Base-by-base conservation (phyloP, 441 rosid genomes). In the Brassica hybrid region DNA sequence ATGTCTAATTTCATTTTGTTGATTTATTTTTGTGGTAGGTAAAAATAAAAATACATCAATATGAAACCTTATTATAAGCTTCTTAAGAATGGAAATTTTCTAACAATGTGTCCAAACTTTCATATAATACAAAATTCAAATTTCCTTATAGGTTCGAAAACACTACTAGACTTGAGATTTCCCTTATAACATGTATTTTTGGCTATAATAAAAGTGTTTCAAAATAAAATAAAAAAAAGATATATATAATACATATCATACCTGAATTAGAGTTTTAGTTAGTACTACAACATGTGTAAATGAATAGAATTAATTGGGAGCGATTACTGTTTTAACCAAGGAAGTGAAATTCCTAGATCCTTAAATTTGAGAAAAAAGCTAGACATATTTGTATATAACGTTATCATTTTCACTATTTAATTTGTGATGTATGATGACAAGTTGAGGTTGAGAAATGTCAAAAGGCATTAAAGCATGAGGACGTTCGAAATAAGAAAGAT, bases 371-470 rank as follows among this genome's bases (percentile, higher is more conserved):
- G 21, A 27, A 14, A 25, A 25, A 25, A 43, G 25, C 38, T n/a
- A 58, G 32, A 58, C 12, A 61, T 36, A 4, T 63, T 12, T 69
- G 17, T 50, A 1, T 30, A 21, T 54, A 56, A 21, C 5, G 64
- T 72, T 76, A 61, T 62, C 69, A 21, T 61, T 60, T 76, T 19
- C 70, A 65, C 69, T 16, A 52, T 76, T 9, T 48, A 75, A 48
- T 62, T 64, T 64, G 17, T 38, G 36, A 6, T 65, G 14, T 71
- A 58, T 69, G 69, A 52, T 76, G 34, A 14, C 54, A 65, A 75
- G 2, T 21, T 68, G 69, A 68, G 41, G 62, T 57, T 71, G 66
- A 63, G 1, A 77, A 58, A 43, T 58, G 61, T 71, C 72, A 65
- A 77, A 77, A 71, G 27, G 16, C 36, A 77, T 27, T 48, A 57